Conservation (phyloP, 495 filamentous ascomycete species). For the Geoglossum glabrum region DNA sequence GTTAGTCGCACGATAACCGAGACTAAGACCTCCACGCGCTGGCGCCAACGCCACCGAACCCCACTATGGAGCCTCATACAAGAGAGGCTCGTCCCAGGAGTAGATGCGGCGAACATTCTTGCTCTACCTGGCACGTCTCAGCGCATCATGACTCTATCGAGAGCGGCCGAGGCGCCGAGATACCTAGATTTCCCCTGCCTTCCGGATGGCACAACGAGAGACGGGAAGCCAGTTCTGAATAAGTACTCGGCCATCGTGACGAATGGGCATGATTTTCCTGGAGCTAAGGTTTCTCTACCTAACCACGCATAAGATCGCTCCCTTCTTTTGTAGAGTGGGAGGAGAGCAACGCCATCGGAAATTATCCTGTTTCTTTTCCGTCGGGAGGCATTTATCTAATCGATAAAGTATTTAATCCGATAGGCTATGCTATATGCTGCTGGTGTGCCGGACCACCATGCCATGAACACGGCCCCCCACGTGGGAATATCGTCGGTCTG, state of each 20-base stretch:
- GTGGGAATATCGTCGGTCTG: conserved; percentile 81
- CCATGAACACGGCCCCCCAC: conserved; percentile 81
- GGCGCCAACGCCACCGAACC: background rate
- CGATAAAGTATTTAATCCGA: background rate
- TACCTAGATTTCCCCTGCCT: conserved; percentile 43
- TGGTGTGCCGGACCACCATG: conserved; percentile 61
- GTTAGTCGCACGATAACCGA: background rate
- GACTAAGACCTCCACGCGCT: background rate
- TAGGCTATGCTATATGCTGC: conserved; percentile 94
- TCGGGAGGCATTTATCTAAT: background rate
- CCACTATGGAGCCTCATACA: background rate
- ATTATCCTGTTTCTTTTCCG: background rate
- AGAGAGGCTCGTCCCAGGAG: background rate
- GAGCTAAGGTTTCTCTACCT: conserved; percentile 43
- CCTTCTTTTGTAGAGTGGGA: background rate
- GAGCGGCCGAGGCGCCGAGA: conserved; percentile 26
- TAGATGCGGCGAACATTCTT: background rate
- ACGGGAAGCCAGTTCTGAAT: conserved; percentile 48
- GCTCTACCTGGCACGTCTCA: background rate
- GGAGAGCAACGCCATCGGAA: background rate
- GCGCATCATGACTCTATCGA: background rate
- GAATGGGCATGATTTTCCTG: conserved; percentile 77
- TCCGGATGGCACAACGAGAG: conserved; percentile 31
- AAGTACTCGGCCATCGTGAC: conserved; percentile 53
- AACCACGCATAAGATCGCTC: background rate